phyloP scores from a whole-genome alignment of 225 moss, liverwort and hornwort genomes.

The Marchantia paleacea region DNA sequence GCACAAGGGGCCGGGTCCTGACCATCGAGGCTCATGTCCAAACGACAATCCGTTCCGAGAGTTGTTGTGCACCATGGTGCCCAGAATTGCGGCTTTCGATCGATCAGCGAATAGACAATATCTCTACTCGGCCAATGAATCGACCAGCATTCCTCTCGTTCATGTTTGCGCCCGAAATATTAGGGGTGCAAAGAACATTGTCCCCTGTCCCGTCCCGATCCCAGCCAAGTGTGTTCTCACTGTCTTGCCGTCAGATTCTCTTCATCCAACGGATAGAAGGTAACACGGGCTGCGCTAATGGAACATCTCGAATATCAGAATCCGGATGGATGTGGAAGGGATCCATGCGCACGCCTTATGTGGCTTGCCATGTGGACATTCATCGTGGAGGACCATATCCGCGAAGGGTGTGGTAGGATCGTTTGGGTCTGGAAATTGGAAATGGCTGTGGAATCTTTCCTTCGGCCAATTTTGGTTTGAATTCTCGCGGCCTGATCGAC shows the following conservation, averaged over 20 bases:
- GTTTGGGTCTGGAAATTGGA: neutral
- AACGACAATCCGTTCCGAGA: neutral
- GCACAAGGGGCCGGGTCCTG: too few relatives aligned
- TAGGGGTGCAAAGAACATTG: neutral
- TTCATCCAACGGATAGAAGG: neutral
- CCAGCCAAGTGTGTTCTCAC: neutral
- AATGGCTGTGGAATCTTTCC: neutral
- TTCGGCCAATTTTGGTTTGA: neutral
- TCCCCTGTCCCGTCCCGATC: too few relatives aligned
- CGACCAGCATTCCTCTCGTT: neutral
- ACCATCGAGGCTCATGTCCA: neutral
- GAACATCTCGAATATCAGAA: neutral
- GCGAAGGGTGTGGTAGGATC: neutral
- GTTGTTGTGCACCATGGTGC: too few relatives aligned
- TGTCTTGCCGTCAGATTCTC: neutral
- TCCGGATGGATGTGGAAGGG: neutral
- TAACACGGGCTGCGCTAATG: too few relatives aligned
- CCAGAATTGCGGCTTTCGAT: too few relatives aligned
- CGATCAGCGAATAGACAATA: neutral
- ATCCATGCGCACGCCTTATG: neutral
- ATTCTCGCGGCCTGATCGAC: neutral
- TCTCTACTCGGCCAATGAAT: neutral
- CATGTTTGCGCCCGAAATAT: neutral
- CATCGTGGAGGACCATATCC: neutral
- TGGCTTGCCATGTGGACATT: neutral